Percentiles rank a stretch among this genome's conserved stretches.
Evolutionary conservation across 495 filamentous ascomycete genomes (phyloP).

Genomic region (Aspergillus hancockii): DNA sequence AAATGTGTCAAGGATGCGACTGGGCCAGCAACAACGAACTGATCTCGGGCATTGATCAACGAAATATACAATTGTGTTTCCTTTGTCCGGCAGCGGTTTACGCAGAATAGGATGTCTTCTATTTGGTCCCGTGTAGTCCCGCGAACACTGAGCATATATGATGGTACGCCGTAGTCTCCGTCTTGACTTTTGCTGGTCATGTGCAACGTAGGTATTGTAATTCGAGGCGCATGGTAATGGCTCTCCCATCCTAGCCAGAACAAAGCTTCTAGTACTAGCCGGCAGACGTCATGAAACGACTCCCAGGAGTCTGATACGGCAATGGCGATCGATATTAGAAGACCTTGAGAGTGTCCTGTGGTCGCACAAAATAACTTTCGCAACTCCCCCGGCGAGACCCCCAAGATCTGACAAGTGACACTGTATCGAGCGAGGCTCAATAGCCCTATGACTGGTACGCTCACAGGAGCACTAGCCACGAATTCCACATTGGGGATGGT

Average conservation of each 20-base stretch:
- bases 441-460: constrained; percentile 33
- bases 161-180: constrained; percentile 6
- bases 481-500: constrained; percentile 18
- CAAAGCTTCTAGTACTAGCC: constrained; percentile 12
- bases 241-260: constrained; percentile 26
- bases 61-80: constrained; percentile 24
- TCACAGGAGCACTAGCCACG: constrained; percentile 31
- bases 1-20: constrained; percentile 24
- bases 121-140: constrained; percentile 7
- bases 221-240: constrained; percentile 19
- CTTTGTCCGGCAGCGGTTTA: constrained; percentile 13
- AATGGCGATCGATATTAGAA: constrained; percentile 28
- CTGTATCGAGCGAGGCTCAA: constrained; percentile 30
- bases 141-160: constrained; percentile 24
- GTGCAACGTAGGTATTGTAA: constrained; percentile 3
- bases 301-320: constrained; percentile 31
- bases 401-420: constrained; percentile 28
- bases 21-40: constrained; percentile 35
- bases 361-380: constrained; percentile 22
- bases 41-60: constrained; percentile 31
- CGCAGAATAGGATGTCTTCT: constrained; percentile 2
- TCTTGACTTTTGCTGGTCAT: neutral
- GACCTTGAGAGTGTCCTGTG: constrained; percentile 37
- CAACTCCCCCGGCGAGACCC: constrained; percentile 26
- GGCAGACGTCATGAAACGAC: constrained; percentile 21